Evolutionary conservation across 495 filamentous ascomycete species (phyloP).

Genomic region (Arthonia radiata): DNA sequence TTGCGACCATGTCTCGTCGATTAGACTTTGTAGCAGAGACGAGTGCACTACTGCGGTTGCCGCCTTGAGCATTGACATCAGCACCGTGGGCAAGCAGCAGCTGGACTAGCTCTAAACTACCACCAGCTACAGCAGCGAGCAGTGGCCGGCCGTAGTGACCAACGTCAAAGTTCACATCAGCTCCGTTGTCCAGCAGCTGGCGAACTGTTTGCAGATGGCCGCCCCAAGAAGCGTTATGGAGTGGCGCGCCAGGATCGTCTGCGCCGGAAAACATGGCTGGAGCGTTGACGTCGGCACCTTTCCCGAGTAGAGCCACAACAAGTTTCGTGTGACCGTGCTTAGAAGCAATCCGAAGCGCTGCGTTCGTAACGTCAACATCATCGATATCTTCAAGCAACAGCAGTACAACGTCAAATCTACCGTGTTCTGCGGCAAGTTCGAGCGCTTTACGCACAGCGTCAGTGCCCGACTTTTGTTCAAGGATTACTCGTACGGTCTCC

Average conservation of each 20-base stretch:
- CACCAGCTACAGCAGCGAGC: slow-evolving; percentile 3
- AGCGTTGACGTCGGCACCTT: slow-evolving; percentile 2
- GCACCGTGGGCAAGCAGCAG: slow-evolving; percentile 11
- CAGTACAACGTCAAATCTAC: too few relatives aligned
- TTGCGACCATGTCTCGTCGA: too few relatives aligned
- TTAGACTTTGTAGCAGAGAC: too few relatives aligned
- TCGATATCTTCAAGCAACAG: too few relatives aligned
- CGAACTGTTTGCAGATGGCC: slow-evolving; percentile 1
- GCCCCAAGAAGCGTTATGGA: slow-evolving; percentile 2
- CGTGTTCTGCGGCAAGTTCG: too few relatives aligned
- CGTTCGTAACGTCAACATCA: too few relatives aligned
- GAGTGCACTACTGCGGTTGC: slow-evolving; percentile 1
- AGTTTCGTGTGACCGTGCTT: slow-evolving; percentile 2
- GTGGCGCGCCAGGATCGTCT: slow-evolving; percentile 3
- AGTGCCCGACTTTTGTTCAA: too few relatives aligned
- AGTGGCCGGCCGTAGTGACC: slow-evolving; percentile 1
- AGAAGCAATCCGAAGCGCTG: too few relatives aligned
- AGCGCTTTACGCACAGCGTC: too few relatives aligned
- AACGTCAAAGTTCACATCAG: slow-evolving; percentile 4
- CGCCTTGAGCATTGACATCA: slow-evolving; percentile 8
- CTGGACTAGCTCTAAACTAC: slow-evolving; percentile 5
- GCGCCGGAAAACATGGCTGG: too few relatives aligned
- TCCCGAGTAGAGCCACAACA: slow-evolving; percentile 1
- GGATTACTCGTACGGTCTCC: too few relatives aligned
- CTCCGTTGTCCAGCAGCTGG: slow-evolving; percentile 2